Evolutionary conservation across 257 asterid species (phyloP).

Genomic region (Petrea volubilis): DNA sequence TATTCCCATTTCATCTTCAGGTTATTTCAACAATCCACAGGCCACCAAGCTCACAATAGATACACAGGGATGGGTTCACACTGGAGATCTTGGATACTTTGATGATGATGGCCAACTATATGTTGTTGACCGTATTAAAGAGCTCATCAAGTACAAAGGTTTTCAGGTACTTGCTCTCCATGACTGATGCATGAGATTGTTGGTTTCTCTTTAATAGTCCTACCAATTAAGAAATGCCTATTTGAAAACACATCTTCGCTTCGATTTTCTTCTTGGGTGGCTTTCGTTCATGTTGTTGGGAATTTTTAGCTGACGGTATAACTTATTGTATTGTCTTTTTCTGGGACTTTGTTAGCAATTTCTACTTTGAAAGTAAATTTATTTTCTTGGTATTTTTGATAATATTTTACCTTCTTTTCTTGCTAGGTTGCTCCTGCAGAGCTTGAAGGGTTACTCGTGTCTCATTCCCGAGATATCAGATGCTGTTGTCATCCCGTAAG

Average conservation of each 20-base stretch:
- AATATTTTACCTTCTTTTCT: neutral
- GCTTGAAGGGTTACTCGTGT: conserved; percentile 91
- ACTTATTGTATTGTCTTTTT: neutral
- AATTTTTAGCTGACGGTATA: neutral
- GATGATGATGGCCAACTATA: conserved; percentile 78
- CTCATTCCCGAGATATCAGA: conserved; percentile 91
- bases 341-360: neutral
- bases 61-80: conserved; percentile 92
- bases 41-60: conserved; percentile 88
- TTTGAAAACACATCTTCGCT: neutral
- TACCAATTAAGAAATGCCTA: neutral
- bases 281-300: neutral
- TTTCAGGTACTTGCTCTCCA: conserved; percentile 56
- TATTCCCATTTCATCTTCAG: conserved; percentile 34
- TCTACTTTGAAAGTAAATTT: neutral
- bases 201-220: neutral
- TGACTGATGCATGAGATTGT: neutral
- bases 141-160: conserved; percentile 93
- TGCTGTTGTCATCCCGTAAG: conserved; percentile 96
- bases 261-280: neutral
- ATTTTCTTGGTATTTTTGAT: neutral
- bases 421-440: conserved; percentile 97
- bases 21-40: conserved; percentile 76
- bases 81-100: conserved; percentile 97
- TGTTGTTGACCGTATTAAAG: conserved; percentile 93